A percentile compares a stretch with the other conserved stretches of the same genome.
Conservation (phyloP, 148 eudicot genomes). For the Chenopodium suecicum region DNA sequence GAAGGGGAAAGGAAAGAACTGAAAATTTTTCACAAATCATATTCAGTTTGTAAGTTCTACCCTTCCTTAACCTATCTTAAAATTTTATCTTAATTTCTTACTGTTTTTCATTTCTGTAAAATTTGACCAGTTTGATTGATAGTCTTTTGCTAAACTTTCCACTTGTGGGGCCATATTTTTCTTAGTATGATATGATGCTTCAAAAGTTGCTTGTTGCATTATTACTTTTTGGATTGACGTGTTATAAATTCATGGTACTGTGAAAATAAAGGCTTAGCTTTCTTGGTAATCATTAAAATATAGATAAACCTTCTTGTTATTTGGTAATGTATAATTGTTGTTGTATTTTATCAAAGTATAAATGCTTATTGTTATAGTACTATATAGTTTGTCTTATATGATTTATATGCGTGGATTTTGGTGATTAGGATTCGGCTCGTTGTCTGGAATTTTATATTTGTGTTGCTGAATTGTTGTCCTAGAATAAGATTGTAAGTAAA, state of each 20-base stretch:
- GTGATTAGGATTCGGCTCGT: slow-evolving; percentile 49
- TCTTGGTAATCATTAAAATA: slow-evolving; percentile 17
- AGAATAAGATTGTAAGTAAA: neutral
- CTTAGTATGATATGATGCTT: slow-evolving; percentile 11
- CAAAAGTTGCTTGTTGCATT: slow-evolving; percentile 9
- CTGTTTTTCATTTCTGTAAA: neutral
- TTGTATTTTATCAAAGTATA: neutral
- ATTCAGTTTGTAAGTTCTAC: slow-evolving; percentile 22
- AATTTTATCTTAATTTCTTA: neutral
- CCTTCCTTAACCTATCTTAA: neutral
- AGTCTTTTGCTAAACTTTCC: neutral
- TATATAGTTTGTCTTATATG: slow-evolving; percentile 26
- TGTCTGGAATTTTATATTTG: slow-evolving; percentile 30
- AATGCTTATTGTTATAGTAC: neutral
- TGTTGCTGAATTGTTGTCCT: slow-evolving; percentile 7
- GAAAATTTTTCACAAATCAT: slow-evolving; percentile 10
- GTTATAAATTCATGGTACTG: neutral
- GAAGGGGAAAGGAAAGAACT: slow-evolving; percentile 79
- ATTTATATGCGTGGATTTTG: slow-evolving; percentile 30
- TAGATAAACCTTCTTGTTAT: neutral
- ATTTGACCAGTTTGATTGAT: neutral
- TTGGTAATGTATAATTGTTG: neutral
- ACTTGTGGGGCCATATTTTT: slow-evolving; percentile 17
- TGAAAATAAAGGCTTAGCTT: slow-evolving; percentile 10
- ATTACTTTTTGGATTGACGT: slow-evolving; percentile 28